Conservation (phyloP, 352 stramenopile genomes). For the Phytophthora podocarpi region DNA sequence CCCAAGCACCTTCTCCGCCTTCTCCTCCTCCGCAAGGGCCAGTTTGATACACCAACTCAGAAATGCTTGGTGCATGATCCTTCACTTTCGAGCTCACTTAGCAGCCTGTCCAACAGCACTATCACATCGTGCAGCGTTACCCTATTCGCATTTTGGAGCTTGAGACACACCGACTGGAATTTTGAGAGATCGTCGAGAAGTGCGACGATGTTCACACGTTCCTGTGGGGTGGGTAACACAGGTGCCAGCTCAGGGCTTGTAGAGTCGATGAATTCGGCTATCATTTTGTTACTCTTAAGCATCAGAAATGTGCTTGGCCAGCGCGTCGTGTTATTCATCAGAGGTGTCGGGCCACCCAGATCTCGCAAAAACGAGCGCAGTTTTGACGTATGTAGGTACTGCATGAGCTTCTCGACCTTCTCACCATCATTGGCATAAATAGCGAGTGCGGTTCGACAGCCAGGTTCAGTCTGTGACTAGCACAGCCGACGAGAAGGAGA, state of each 20-base stretch:
- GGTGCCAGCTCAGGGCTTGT: not conserved
- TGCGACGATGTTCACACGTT: not conserved
- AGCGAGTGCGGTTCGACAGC: not conserved
- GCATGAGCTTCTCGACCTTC: not conserved
- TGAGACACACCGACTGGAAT: not conserved
- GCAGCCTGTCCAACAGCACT: no score
- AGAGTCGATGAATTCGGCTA: not conserved
- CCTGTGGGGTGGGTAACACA: not conserved
- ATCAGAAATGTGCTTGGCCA: not conserved
- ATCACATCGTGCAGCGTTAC: no score
- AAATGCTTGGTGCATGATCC: no score
- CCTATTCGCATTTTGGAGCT: no score
- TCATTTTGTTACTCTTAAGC: not conserved
- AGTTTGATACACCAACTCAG: no score
- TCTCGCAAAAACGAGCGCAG: not conserved
- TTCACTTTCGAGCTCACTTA: no score
- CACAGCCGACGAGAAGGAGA: no score
- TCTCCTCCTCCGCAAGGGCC: no score
- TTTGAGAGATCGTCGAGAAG: not conserved
- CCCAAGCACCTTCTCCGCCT: no score
- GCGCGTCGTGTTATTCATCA: not conserved
- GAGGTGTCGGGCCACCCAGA: not conserved
- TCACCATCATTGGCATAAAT: not conserved
- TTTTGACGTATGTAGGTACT: not conserved
- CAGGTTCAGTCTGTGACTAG: not conserved